Conservation (phyloP, 2,329 filamentous ascomycete genomes). For the Sordariomycetes sp. region DNA sequence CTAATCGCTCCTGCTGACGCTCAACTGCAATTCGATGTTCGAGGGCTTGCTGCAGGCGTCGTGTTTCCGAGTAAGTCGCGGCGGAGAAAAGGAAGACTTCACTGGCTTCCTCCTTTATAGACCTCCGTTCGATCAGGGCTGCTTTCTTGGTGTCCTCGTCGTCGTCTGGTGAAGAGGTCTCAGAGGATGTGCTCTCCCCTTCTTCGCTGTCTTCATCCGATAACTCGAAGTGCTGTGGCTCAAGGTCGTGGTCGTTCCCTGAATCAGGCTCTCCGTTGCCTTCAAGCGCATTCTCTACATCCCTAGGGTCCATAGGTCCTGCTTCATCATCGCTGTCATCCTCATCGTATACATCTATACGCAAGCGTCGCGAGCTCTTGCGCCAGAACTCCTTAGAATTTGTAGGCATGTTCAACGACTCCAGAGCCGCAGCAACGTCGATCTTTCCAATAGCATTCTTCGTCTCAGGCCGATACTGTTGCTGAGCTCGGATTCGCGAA, state of each 20-base stretch:
- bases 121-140: conserved; percentile 13
- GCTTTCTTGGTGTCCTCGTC: conserved; percentile 9
- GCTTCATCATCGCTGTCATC: conserved; percentile 18
- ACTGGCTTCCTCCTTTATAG: conserved; percentile 25
- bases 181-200: background rate
- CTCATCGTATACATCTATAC: conserved; percentile 34
- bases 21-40: conserved; percentile 29
- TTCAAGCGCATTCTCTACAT: conserved; percentile 30
- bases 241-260: background rate
- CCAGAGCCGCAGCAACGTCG: conserved; percentile 40
- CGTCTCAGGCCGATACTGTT: conserved; percentile 15
- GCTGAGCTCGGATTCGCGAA: conserved; percentile 52
- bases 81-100: conserved; percentile 33
- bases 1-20: conserved; percentile 30
- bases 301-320: conserved; percentile 28
- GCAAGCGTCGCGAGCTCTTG: conserved; percentile 36
- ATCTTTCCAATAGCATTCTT: conserved; percentile 24
- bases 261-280: background rate
- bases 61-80: conserved; percentile 26
- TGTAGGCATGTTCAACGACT: conserved; percentile 32
- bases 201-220: conserved; percentile 6
- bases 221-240: too few relatives aligned
- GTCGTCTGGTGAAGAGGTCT: background rate
- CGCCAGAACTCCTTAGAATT: conserved; percentile 36
- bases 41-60: conserved; percentile 24